phyloP scores from a whole-genome alignment of 2,329 filamentous ascomycete species.

The Claviceps sp. region DNA sequence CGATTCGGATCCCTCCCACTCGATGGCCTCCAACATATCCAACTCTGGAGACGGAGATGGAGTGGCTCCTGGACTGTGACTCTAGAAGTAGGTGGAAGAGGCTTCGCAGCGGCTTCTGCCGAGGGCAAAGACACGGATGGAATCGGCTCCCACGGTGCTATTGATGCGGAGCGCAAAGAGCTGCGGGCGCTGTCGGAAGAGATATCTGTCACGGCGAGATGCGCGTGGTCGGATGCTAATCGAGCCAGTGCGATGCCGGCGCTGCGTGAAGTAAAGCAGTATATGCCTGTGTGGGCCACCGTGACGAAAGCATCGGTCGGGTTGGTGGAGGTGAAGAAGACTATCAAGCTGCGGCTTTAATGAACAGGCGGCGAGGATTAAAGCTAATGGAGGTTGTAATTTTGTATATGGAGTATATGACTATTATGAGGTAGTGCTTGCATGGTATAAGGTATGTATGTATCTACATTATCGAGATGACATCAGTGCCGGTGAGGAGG shows the following conservation, averaged over 20 bases:
- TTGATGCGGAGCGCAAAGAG: conserved; percentile 8
- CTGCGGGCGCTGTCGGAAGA: conserved; percentile 6
- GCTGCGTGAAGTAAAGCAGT: conserved; percentile 65
- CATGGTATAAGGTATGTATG: no score
- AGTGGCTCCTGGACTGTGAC: conserved; percentile 58
- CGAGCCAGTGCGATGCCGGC: conserved; percentile 59
- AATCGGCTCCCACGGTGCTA: neutral
- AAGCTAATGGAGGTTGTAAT: neutral
- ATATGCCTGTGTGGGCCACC: conserved; percentile 66
- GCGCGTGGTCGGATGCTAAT: conserved; percentile 83
- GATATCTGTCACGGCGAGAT: conserved; percentile 55
- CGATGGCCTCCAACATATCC: conserved; percentile 52
- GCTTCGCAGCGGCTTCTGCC: neutral
- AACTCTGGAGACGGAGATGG: conserved; percentile 76
- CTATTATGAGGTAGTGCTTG: no score
- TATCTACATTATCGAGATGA: no score
- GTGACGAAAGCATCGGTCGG: conserved; percentile 65
- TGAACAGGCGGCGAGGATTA: conserved; percentile 6
- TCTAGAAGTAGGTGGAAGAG: conserved; percentile 13
- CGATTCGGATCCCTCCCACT: conserved; percentile 52
- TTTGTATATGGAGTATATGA: neutral
- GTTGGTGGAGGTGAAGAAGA: conserved; percentile 66
- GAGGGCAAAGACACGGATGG: neutral
- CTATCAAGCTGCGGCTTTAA: conserved; percentile 38
- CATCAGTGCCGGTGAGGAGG: no score